These are phyloP conservation scores for Zymoseptoria brevis DNA, from an alignment of 2,329 filamentous ascomycete species.

Conservation along the genomic window DNA sequence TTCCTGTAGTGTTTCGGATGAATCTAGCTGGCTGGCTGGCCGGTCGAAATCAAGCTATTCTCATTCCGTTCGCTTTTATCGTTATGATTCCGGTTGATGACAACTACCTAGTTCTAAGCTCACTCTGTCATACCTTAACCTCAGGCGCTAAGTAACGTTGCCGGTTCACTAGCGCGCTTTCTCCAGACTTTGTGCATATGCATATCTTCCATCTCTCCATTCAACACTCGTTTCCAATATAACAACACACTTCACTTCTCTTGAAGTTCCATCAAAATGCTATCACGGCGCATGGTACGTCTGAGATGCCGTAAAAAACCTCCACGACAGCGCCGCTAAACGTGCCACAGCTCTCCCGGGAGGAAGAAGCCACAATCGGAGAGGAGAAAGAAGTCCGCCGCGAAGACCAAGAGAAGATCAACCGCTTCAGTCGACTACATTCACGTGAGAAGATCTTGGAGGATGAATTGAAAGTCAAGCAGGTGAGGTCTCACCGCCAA, in stretches of 20 bases:
- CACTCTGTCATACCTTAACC: too few species aligned
- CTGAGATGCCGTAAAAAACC: background rate
- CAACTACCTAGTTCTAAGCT: too few species aligned
- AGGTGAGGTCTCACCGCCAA: slow-evolving; percentile 42
- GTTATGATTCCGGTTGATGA: too few species aligned
- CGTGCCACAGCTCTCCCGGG: slow-evolving; percentile 69
- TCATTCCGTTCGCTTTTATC: background rate
- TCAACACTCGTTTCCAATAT: background rate
- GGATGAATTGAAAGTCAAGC: slow-evolving; percentile 71
- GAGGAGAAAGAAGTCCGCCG: slow-evolving; percentile 90
- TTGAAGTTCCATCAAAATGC: slow-evolving; percentile 16
- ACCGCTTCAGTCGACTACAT: slow-evolving; percentile 90
- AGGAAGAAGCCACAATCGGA: slow-evolving; percentile 70
- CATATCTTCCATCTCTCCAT: background rate
- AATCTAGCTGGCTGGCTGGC: background rate
- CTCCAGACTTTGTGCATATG: background rate
- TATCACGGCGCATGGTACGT: slow-evolving; percentile 41
- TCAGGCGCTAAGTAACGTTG: background rate
- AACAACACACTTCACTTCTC: background rate
- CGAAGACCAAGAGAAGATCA: slow-evolving; percentile 98
- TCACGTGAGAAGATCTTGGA: slow-evolving; percentile 72
- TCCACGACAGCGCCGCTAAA: background rate
- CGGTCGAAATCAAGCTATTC: background rate
- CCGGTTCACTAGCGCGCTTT: background rate
- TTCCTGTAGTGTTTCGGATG: background rate